These are phyloP conservation scores for Cladophialophora carrionii DNA, from an alignment of 2,329 filamentous ascomycete genomes.

Conservation along the genomic window DNA sequence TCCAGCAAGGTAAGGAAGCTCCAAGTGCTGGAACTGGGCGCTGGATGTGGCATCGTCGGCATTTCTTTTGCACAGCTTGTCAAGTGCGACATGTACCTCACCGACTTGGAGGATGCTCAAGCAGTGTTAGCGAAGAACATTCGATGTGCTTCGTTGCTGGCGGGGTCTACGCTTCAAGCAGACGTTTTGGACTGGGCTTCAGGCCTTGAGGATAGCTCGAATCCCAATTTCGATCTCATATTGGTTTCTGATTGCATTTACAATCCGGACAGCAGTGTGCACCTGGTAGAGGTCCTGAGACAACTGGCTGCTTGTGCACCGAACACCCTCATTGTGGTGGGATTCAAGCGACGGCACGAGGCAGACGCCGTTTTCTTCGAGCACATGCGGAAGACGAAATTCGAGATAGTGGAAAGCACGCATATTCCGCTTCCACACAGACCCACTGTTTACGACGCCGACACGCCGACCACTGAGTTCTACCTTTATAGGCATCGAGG, in stretches of 20 bases:
- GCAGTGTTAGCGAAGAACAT: constrained; percentile 65
- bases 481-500: constrained; percentile 30
- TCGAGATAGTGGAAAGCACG: constrained; percentile 43
- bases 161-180: constrained; percentile 52
- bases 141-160: constrained; percentile 47
- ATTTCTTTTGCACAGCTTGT: constrained; percentile 62
- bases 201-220: constrained; percentile 48
- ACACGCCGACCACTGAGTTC: constrained; percentile 46
- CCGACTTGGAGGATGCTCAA: constrained; percentile 67
- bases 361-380: constrained; percentile 70
- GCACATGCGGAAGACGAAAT: constrained; percentile 54
- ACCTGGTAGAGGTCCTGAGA: constrained; percentile 62
- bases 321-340: constrained; percentile 58
- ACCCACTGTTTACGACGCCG: constrained; percentile 42
- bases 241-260: constrained; percentile 74
- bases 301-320: constrained; percentile 55
- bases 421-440: constrained; percentile 44
- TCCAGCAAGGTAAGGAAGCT: constrained; percentile 43
- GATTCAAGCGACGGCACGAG: constrained; percentile 69
- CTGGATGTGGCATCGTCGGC: constrained; percentile 70
- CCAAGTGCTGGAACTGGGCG: constrained; percentile 66
- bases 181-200: constrained; percentile 64
- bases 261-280: constrained; percentile 68
- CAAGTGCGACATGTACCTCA: constrained; percentile 61
- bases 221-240: constrained; percentile 59